Base-by-base conservation (phyloP, 129 eudicot species). In the Flaveria sonorensis region DNA sequence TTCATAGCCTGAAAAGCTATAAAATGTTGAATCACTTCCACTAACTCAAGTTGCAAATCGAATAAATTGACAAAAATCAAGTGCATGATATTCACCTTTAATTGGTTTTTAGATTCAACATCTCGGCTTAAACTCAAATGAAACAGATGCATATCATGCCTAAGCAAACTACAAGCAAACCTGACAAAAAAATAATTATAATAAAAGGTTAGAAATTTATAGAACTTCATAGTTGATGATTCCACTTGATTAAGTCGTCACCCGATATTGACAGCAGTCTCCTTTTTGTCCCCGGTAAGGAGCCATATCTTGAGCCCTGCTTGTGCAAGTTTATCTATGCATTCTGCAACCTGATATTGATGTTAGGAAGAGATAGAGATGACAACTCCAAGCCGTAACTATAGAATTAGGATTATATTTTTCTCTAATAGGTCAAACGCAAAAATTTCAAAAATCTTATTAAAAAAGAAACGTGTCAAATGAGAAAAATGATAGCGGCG, bases 221-320 rank as follows among this genome's bases (percentile, higher is more conserved):
- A 16, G 32, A n/a, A 74, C 68, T 39, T 28, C n/a, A 24, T 52
- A 75, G 57, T 1, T 51, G 24, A 68, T 70, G 24, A 32, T 57
- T 32, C 51, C 2, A 16, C 11, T 32, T 2, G 16, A 16, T 26
- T 14, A 19, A 72, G 43, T 23, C 65, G 83, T 81, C 68, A 86
- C 89, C 89, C 89, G 16, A 86, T 86, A 70, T 86, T 86, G 16
- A 86, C 87, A n/a, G 89, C 89, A 26, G 89, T 86, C 77, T 86
- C 89, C 81, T 83, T 83, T 77, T 83, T 86, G 83, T 86, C 89
- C 16, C 89, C 89, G 2, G 85, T 86, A 60, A 86, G 89, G 46
- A 86, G 85, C 89, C 89, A 86, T 77, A 86, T 86, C 71, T 73
- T 86, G 73, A 86, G 75, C 45, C 89, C 89, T 53, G 89, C 89